Evolutionary conservation across 2,329 filamentous ascomycete species (phyloP).

Genomic region (Lizonia empirigonia): DNA sequence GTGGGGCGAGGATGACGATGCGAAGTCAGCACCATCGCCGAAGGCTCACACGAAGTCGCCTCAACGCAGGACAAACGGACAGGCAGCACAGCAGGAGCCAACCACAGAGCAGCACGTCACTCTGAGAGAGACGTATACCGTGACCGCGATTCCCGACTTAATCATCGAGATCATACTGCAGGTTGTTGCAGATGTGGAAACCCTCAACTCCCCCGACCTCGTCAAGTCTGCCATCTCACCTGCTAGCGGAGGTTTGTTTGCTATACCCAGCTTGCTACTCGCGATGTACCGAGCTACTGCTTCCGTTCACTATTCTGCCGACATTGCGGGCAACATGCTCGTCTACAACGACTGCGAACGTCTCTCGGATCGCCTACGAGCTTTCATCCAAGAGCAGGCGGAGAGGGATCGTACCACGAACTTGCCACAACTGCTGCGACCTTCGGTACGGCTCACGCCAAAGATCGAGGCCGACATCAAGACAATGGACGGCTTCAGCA

Average conservation of each 20-base stretch:
- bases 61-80: slow-evolving; percentile 41
- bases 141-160: slow-evolving; percentile 83
- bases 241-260: slow-evolving; percentile 72
- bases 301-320: slow-evolving; percentile 71
- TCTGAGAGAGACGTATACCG: slow-evolving; percentile 82
- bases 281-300: slow-evolving; percentile 82
- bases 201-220: slow-evolving; percentile 59
- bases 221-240: slow-evolving; percentile 63
- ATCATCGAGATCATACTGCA: slow-evolving; percentile 71
- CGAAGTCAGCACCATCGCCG: slow-evolving; percentile 21
- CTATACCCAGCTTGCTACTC: slow-evolving; percentile 71
- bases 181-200: slow-evolving; percentile 54
- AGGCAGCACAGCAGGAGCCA: slow-evolving; percentile 33
- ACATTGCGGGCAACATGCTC: slow-evolving; percentile 64
- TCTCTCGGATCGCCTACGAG: slow-evolving; percentile 60
- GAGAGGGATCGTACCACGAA: slow-evolving; percentile 39
- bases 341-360: slow-evolving; percentile 69
- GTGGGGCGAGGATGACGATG: slow-evolving; percentile 72
- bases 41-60: slow-evolving; percentile 25
- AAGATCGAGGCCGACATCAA: slow-evolving; percentile 61
- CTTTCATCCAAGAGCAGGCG: slow-evolving; percentile 54
- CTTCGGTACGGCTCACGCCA: slow-evolving; percentile 51
- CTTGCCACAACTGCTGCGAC: slow-evolving; percentile 37
- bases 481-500: slow-evolving; percentile 63
- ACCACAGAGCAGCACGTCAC: slow-evolving; percentile 67